Evolutionary conservation across 2,329 filamentous ascomycete genomes (phyloP).

Genomic region (Massarina eburnea): DNA sequence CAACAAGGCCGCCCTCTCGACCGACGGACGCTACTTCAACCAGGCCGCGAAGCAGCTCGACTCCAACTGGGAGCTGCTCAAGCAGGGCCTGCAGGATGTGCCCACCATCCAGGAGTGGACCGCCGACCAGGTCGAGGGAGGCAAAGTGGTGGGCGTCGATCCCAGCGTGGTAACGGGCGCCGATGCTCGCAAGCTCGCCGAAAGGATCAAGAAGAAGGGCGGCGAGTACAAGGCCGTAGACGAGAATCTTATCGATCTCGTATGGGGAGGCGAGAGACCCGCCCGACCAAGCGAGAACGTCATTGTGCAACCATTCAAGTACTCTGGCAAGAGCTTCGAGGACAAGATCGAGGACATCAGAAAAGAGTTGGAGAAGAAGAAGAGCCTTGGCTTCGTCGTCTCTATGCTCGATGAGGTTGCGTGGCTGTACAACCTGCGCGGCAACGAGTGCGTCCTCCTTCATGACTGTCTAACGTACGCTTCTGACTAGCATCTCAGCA

Average conservation of each 20-base stretch:
- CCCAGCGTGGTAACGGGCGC: conserved; percentile 79
- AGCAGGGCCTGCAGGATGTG: conserved; percentile 90
- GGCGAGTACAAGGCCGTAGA: conserved; percentile 75
- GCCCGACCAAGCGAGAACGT: conserved; percentile 74
- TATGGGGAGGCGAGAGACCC: conserved; percentile 81
- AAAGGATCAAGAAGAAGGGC: conserved; percentile 84
- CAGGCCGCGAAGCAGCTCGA: conserved; percentile 91
- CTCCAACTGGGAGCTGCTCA: conserved; percentile 85
- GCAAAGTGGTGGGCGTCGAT: conserved; percentile 88
- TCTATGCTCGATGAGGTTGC: conserved; percentile 96
- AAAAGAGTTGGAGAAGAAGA: conserved; percentile 91
- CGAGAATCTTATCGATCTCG: conserved; percentile 83
- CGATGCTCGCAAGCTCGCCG: conserved; percentile 73
- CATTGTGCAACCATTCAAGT: conserved; percentile 69
- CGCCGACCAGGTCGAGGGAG: conserved; percentile 79
- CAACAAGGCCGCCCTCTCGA: conserved; percentile 85
- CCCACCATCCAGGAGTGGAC: conserved; percentile 98
- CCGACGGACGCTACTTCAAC: conserved; percentile 97
- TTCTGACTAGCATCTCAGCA: too few relatives aligned
- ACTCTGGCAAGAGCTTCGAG: conserved; percentile 78
- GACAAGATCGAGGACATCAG: conserved; percentile 83
- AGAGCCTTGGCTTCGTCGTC: conserved; percentile 81
- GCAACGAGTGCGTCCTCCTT: conserved; percentile 65
- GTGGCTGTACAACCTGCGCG: conserved; percentile 97
- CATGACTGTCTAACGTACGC: not conserved